phyloP scores from a whole-genome alignment of 257 asterid species.

The Parsonsia alboflavescens region DNA sequence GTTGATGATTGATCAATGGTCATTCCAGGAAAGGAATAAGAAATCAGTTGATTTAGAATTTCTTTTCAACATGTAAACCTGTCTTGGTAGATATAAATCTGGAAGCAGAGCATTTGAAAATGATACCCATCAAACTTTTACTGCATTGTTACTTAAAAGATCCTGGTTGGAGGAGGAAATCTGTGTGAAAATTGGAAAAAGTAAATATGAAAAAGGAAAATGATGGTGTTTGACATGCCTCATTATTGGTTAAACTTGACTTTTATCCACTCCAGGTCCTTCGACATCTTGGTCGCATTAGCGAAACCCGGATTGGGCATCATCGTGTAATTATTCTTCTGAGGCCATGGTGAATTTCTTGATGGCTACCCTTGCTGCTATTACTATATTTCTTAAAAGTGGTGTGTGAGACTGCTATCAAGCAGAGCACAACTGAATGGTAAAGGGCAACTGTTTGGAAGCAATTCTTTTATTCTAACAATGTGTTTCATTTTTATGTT shows the following conservation, averaged over 20 bases:
- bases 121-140: background rate
- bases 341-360: conserved; percentile 41
- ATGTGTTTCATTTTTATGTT: background rate
- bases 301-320: conserved; percentile 74
- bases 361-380: background rate
- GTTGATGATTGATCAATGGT: background rate
- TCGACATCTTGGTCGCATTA: conserved; percentile 80
- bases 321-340: conserved; percentile 69
- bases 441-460: background rate
- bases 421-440: background rate
- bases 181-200: background rate
- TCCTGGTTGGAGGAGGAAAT: background rate
- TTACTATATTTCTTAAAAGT: background rate
- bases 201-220: background rate
- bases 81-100: background rate
- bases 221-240: background rate
- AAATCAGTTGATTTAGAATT: background rate
- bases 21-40: background rate
- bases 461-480: background rate
- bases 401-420: background rate
- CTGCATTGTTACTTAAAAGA: background rate
- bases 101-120: background rate
- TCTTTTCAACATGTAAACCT: background rate
- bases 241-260: conserved; percentile 8
- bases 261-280: conserved; percentile 59